Evolutionary conservation across 1,284 basidiomycete species (phyloP), one percentile per base, ranked within the genome.

Genomic region (Cutaneotrichosporon arboriforme): DNA sequence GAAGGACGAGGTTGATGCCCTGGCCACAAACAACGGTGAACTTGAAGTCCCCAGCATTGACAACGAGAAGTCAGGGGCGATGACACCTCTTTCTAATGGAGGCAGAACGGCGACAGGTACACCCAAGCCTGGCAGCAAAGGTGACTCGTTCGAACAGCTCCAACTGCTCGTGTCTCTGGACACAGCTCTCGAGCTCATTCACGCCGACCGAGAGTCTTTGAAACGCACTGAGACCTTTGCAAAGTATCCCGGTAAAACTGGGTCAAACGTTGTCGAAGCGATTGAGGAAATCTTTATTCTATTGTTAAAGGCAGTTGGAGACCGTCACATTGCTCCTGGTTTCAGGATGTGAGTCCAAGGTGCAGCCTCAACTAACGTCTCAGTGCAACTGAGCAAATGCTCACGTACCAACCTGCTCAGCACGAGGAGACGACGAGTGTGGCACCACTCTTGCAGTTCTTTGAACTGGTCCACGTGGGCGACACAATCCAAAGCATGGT

Each of bases 401-500:
- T 80, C 43, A 78, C 80, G n/a, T 96, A 92, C 70, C 85, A 85
- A 66, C 90, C 92, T 0, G 83, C 84, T 0, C 88, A 91, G 60
- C 87, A 91, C 65, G 81, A 84, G 50, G 83, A 82, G 50, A 85
- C 83, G 15, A 83, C 81, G 22, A 84, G 82, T 53, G 91, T 97
- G 1, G 90, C 91, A 0, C 92, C 94, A 0, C 76, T 98, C 1
- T 78, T 97, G 41, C 92, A 97, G 73, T 98, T 98, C 76, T 97
- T 98, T 64, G 94, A 97, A 77, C 80, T 98, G 15, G 93, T 96
- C 0, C 94, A 98, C 76, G 80, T 97, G 15, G 96, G 91, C 0
- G 94, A 98, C 72, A 98, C 90, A 17, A 97, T 98, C 47, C 90
- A 93, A 75, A 90, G 87, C 23, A 96, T 98, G 85, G 84, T 96